phyloP scores from a whole-genome alignment of 2,329 filamentous ascomycete species.

The Trichophyton verrucosum region DNA sequence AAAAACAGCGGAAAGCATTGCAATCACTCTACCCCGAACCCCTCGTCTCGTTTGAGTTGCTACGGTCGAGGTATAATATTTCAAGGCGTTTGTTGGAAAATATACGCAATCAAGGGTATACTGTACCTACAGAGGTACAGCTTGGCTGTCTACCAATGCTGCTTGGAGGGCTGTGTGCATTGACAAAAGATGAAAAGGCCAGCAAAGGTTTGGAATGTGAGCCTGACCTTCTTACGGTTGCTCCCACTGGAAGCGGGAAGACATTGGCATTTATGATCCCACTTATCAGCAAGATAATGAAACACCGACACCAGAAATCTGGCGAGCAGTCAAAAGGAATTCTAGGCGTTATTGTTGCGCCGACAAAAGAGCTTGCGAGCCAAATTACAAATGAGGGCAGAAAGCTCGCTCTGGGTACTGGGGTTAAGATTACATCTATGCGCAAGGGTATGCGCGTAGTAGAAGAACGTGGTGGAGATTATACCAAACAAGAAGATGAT shows the following conservation, averaged over 20 bases:
- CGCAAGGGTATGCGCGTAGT: slow-evolving; percentile 68
- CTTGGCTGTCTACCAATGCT: slow-evolving; percentile 73
- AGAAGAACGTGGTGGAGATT: slow-evolving; percentile 33
- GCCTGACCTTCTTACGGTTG: slow-evolving; percentile 73
- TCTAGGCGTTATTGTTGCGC: slow-evolving; percentile 60
- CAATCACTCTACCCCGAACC: slow-evolving; percentile 64
- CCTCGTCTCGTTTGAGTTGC: slow-evolving; percentile 60
- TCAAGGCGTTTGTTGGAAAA: slow-evolving; percentile 64
- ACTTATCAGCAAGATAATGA: slow-evolving; percentile 62
- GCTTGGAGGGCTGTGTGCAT: slow-evolving; percentile 34
- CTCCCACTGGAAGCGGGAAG: slow-evolving; percentile 93
- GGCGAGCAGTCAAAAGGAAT: slow-evolving; percentile 44
- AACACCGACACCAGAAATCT: slow-evolving; percentile 35
- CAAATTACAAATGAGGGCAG: slow-evolving; percentile 73
- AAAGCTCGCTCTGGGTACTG: slow-evolving; percentile 66
- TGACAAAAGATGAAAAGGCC: slow-evolving; percentile 29
- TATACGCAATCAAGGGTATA: slow-evolving; percentile 70
- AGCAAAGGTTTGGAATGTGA: slow-evolving; percentile 17
- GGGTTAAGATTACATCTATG: slow-evolving; percentile 68
- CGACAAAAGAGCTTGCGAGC: slow-evolving; percentile 67
- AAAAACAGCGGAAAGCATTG: slow-evolving; percentile 39
- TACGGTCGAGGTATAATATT: slow-evolving; percentile 60
- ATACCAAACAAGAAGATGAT: slow-evolving; percentile 21
- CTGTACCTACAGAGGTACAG: slow-evolving; percentile 84
- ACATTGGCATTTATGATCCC: slow-evolving; percentile 88